Evolutionary conservation across 345 rosid species (phyloP), one percentile per base, ranked within the genome.

Genomic region (Pistacia atlantica): DNA sequence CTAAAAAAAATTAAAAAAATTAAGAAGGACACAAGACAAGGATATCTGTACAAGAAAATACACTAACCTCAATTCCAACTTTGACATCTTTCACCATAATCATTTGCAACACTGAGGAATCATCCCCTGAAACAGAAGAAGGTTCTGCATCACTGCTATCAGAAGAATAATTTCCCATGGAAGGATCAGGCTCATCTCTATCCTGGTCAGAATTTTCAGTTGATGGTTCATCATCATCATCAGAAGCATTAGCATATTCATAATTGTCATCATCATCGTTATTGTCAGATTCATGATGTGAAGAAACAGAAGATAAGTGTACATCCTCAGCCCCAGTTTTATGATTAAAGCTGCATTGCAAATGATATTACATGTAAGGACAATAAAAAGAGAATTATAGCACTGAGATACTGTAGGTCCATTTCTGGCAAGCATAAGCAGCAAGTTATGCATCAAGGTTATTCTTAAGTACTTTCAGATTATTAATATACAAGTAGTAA

Each of bases 321-420:
- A 91, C 97, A 75, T 95, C 97, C 80, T 93, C 97, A 2, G 89
- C 93, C 33, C 94, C 97, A 37, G 97, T 91, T 84, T 90, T 95
- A 89, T 93, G 98, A 80, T 95, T 95, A 81, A 93, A 95, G 66
- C 98, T 93, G 85, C 63, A 83, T 65, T 38, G 51, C 51, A 76
- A 17, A 46, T 42, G 28, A 66, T 4, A 42, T 13, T 52, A 16
- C 69, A 60, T 8, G 46, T 67, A 63, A 66, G 75, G 38, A 16
- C 20, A 52, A 20, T 12, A 28, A 20, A 38, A 65, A n/a, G 65
- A 65, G 18, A 65, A 31, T 64, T 9, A 22, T 12, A 52, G 12
- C 4, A 62, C 14, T 3, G 31, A 28, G 61, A 64, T 31, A 35
- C 12, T 11, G 9, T 11, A 62, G 67, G 20, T 42, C 7, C 28